phyloP scores from a whole-genome alignment of 805 yeast genomes.

The Wickerhamomyces mucosus region DNA sequence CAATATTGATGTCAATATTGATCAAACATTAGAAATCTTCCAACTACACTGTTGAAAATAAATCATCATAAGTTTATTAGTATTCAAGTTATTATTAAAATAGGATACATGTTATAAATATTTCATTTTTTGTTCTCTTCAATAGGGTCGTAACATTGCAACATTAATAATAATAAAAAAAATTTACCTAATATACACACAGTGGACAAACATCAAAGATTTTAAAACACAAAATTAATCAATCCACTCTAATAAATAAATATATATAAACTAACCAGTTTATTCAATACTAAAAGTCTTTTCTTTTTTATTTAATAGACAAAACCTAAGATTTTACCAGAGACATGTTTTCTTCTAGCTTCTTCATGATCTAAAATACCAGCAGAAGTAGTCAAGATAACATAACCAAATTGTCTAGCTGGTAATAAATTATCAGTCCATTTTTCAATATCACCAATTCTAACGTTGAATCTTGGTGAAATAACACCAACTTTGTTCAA shows the following conservation, averaged over 20 bases:
- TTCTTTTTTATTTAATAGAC: conserved; percentile 76
- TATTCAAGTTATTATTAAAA: too few relatives aligned
- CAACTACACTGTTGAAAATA: too few relatives aligned
- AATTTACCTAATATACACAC: too few relatives aligned
- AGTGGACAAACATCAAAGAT: too few relatives aligned
- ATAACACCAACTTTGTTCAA: conserved; percentile 98
- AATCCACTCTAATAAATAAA: not conserved
- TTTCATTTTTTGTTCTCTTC: conserved; percentile 11
- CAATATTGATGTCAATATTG: too few relatives aligned
- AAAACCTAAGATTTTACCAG: conserved; percentile 97
- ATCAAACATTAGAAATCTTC: too few relatives aligned
- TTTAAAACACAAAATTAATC: not conserved
- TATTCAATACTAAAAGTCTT: not conserved
- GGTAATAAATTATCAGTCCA: conserved; percentile 98
- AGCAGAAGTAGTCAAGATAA: conserved; percentile 96
- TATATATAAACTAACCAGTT: conserved; percentile 1
- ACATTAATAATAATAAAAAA: too few relatives aligned
- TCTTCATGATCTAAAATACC: conserved; percentile 99
- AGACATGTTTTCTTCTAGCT: conserved; percentile 99
- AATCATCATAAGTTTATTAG: too few relatives aligned
- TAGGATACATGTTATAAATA: too few relatives aligned
- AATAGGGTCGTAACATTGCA: too few relatives aligned
- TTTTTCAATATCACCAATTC: conserved; percentile 90
- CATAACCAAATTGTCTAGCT: conserved; percentile 98
- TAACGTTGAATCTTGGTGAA: conserved; percentile 97